A percentile compares a stretch with the other conserved stretches of the same genome.
phyloP scores from a whole-genome alignment of 1,284 basidiomycete genomes.

The Lignosus rhinocerotis region DNA sequence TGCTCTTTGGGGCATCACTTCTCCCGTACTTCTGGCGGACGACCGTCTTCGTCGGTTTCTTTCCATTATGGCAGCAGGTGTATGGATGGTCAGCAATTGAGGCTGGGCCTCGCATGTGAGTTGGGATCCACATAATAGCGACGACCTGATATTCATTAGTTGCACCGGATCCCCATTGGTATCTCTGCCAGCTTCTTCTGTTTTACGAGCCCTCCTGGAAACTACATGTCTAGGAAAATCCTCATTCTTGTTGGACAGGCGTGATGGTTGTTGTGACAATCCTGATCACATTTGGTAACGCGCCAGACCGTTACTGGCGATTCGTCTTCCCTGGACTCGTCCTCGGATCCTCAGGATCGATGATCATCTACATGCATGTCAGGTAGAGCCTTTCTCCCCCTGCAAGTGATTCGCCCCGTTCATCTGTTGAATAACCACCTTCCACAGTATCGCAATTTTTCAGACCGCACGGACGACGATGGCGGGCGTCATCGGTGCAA shows the following conservation, averaged over 20 bases:
- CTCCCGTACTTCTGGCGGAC: constrained; percentile 43
- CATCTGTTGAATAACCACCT: not conserved
- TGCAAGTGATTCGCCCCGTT: constrained; percentile 5
- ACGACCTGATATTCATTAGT: not conserved
- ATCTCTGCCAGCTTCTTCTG: constrained; percentile 32
- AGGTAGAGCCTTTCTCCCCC: constrained; percentile 23
- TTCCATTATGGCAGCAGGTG: constrained; percentile 38
- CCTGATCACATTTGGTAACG: constrained; percentile 38
- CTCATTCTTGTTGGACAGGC: constrained; percentile 38
- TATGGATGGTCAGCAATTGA: constrained; percentile 37
- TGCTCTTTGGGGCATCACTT: constrained; percentile 38
- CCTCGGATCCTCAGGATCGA: constrained; percentile 40
- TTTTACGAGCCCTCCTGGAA: constrained; percentile 36
- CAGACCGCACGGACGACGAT: constrained; percentile 26
- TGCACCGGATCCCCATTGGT: constrained; percentile 29
- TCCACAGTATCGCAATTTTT: constrained; percentile 33
- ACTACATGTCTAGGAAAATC: constrained; percentile 35
- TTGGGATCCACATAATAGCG: not conserved
- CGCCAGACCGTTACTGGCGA: constrained; percentile 38
- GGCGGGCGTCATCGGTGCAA: constrained; percentile 35
- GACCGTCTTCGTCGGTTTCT: constrained; percentile 31
- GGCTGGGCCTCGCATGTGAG: constrained; percentile 36
- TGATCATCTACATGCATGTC: constrained; percentile 21
- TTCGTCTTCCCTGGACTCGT: constrained; percentile 43
- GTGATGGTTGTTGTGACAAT: constrained; percentile 35